Conservation (phyloP, 345 rosid genomes). For the Mangifera indica region DNA sequence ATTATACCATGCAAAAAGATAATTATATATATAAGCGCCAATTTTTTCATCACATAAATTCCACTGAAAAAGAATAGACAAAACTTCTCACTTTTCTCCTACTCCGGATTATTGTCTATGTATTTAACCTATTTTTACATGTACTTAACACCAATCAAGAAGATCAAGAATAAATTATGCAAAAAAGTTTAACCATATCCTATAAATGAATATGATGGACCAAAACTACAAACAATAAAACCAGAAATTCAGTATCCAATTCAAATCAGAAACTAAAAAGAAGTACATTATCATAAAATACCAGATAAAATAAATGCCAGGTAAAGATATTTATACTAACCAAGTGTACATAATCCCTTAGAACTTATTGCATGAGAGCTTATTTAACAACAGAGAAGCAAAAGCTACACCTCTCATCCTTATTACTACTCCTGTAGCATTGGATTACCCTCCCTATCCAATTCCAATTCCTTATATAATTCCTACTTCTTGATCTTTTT, state of each 20-base stretch:
- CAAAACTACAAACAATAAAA: background rate
- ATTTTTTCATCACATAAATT: background rate
- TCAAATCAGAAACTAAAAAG: conserved; percentile 11
- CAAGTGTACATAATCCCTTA: conserved; percentile 42
- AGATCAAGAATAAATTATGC: conserved; percentile 6
- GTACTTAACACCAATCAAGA: background rate
- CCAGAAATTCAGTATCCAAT: background rate
- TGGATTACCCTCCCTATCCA: conserved; percentile 27
- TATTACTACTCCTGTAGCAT: conserved; percentile 42
- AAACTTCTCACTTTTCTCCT: conserved; percentile 6
- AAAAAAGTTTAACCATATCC: background rate
- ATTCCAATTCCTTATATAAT: conserved; percentile 2
- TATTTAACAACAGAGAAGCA: conserved; percentile 49
- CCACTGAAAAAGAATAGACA: background rate
- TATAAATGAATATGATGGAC: background rate
- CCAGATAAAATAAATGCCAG: conserved; percentile 26
- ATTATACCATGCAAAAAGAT: background rate
- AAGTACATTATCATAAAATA: conserved; percentile 19
- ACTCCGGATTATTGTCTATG: background rate
- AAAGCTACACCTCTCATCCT: conserved; percentile 34
- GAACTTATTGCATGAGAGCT: conserved; percentile 38
- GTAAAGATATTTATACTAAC: conserved; percentile 38
- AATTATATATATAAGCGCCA: background rate
- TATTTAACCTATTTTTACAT: background rate
- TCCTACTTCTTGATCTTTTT: conserved; percentile 81